Conservation (phyloP, 2,329 filamentous ascomycete species). For the Elsinoe fawcettii region DNA sequence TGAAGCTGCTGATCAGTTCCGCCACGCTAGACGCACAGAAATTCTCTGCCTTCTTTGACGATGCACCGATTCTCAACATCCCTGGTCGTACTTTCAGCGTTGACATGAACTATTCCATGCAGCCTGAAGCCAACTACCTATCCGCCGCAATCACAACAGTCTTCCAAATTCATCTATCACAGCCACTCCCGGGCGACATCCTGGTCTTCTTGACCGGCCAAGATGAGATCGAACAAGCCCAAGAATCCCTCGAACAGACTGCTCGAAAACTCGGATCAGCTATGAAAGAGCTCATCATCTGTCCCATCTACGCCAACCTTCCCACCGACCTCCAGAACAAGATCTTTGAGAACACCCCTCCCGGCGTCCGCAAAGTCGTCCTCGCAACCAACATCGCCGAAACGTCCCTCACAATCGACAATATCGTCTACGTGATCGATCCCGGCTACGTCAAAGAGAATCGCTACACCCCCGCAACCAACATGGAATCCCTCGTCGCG, state of each 20-base stretch:
- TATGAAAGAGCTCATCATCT: conserved; percentile 78
- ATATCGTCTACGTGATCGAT: conserved; percentile 93
- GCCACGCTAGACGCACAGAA: conserved; percentile 92
- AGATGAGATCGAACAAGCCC: conserved; percentile 87
- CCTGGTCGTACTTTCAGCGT: conserved; percentile 84
- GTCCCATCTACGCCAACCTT: conserved; percentile 89
- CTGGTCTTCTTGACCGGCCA: conserved; percentile 92
- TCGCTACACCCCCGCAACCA: conserved; percentile 80
- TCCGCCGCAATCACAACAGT: conserved; percentile 85
- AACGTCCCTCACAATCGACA: conserved; percentile 90
- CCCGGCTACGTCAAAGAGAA: conserved; percentile 95
- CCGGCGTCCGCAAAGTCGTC: conserved; percentile 79
- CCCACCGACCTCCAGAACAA: conserved; percentile 84
- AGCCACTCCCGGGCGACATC: conserved; percentile 72
- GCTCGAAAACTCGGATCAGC: conserved; percentile 77
- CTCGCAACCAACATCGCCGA: conserved; percentile 96
- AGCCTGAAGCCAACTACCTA: conserved; percentile 90
- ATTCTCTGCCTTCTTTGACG: conserved; percentile 85
- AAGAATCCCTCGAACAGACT: conserved; percentile 77
- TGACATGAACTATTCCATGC: conserved; percentile 81
- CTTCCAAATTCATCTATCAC: conserved; percentile 88
- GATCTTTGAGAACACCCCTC: conserved; percentile 89
- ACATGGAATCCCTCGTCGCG: conserved; percentile 86
- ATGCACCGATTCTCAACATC: conserved; percentile 89
- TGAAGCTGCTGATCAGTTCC: conserved; percentile 86